Percentiles rank a stretch among this genome's conserved stretches.
Evolutionary conservation across 2,329 filamentous ascomycete species (phyloP).

Genomic region (Botrytis paeoniae): DNA sequence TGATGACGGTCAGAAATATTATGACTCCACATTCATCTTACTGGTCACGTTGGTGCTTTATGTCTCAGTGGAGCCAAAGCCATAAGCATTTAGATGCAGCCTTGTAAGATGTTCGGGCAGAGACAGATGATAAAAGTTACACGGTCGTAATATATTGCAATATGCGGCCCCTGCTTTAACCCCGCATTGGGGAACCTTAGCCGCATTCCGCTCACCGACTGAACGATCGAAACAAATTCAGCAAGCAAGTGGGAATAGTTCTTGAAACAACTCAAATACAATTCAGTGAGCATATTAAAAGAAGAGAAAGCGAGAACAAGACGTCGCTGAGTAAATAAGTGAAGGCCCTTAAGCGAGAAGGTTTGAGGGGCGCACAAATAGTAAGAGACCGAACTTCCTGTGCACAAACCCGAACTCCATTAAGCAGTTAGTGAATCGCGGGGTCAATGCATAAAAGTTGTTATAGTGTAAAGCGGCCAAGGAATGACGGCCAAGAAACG

Average conservation of each 20-base stretch:
- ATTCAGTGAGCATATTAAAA: not conserved
- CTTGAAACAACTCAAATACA: not conserved
- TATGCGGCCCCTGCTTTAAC: slow-evolving; percentile 1
- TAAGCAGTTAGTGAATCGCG: not conserved
- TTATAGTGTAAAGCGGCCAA: not conserved
- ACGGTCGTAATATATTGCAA: not conserved
- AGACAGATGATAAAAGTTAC: slow-evolving; percentile 1
- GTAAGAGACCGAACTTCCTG: not conserved
- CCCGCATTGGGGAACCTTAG: slow-evolving; percentile 11
- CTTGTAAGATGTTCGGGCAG: slow-evolving; percentile 3
- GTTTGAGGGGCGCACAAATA: not conserved
- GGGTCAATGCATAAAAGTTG: not conserved
- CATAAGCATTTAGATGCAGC: slow-evolving; percentile 11
- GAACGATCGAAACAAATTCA: not conserved
- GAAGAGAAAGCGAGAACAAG: not conserved
- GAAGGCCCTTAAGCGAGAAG: not conserved
- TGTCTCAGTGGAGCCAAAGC: not conserved
- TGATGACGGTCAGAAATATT: slow-evolving; percentile 13
- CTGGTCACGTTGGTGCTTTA: not conserved
- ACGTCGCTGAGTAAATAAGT: not conserved
- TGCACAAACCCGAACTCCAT: not conserved
- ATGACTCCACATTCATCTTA: not conserved
- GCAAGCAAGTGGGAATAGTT: not conserved
- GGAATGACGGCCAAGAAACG: not conserved
- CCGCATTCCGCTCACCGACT: slow-evolving; percentile 4